These are phyloP conservation scores for Datura wrightii DNA, from an alignment of 257 asterid genomes.

Conservation along the genomic window DNA sequence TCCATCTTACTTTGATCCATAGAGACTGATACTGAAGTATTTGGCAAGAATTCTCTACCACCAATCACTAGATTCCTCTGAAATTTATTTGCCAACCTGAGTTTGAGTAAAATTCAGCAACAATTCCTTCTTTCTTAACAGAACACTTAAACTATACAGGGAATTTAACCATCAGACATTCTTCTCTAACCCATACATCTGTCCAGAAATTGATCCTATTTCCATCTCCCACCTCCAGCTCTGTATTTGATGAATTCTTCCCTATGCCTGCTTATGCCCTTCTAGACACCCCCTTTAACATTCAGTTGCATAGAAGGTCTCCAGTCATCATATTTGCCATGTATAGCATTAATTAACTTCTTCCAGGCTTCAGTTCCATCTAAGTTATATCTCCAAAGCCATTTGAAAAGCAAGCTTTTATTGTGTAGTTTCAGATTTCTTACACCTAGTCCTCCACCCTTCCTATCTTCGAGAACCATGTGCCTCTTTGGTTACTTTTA, in stretches of 20 bases:
- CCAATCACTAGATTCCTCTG: background rate
- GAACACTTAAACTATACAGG: background rate
- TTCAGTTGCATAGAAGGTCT: background rate
- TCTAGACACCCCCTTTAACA: background rate
- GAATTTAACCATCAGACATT: background rate
- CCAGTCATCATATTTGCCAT: conserved; percentile 9
- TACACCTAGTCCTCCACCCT: conserved; percentile 9
- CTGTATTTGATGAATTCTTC: background rate
- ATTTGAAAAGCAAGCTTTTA: background rate
- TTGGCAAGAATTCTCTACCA: background rate
- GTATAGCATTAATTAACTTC: background rate
- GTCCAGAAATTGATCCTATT: conserved; percentile 21
- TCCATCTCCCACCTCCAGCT: conserved; percentile 1
- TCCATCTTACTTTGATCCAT: background rate
- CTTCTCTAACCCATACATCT: background rate
- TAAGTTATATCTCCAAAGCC: conserved; percentile 1
- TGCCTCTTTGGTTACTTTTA: background rate
- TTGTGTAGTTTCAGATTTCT: background rate
- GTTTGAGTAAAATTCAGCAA: background rate
- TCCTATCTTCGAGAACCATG: background rate
- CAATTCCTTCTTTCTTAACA: background rate
- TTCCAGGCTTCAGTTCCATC: background rate
- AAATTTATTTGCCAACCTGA: background rate
- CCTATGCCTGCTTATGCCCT: background rate
- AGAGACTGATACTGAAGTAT: background rate